Base-by-base conservation (phyloP, 2,329 filamentous ascomycete genomes). In the Falciphora oryzae region DNA sequence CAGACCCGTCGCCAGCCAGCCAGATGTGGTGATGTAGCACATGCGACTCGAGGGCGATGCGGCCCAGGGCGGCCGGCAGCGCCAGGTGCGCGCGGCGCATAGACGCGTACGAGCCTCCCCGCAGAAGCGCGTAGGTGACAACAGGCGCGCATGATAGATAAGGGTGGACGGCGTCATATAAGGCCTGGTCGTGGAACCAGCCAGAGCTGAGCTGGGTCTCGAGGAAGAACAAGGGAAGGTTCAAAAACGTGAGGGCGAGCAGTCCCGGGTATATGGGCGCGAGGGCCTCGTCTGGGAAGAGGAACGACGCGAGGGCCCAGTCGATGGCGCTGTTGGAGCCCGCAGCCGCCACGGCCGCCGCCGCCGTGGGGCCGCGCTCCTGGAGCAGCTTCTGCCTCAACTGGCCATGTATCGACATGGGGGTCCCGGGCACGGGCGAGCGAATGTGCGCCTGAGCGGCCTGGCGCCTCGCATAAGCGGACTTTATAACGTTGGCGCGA, bases 11-110 rank as follows among this genome's bases (percentile, higher is more conserved):
- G 3, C 80, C 83, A 2, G 84, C 84, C 11, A 89, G 79, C 80
- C 84, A 86, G 63, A 87, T 77, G 71, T 89, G 87, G 70, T 82
- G 82, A 68, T 88, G 84, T 53, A 89, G 74, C 7, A 86, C 77
- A 67, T 84, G 87, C 0, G 84, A 81, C 72, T 89, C 86, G 1
- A 87, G 78, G 0, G 84, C 84, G 65, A 80, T 81, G 7, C 77
- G 76, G 1, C 87, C 86, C 3, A 89, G 72, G 75, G 79, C 83
- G 0, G 83, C 80, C 32, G 85, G 85, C 1, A 79, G 67, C 1
- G 67, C 69, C 18, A 81, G 80, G 69, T 83, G 75, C 57, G 76
- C 73, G 10, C 76, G 78, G 8, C 81, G 75, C 13, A 83, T 72
- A 0, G 68, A 61, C 0, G 69, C 67, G 63, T 77, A 75, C 5